Evolutionary conservation across 768 basidiomycete species (phyloP).

Genomic region (Coprinopsis marcescibilis): DNA sequence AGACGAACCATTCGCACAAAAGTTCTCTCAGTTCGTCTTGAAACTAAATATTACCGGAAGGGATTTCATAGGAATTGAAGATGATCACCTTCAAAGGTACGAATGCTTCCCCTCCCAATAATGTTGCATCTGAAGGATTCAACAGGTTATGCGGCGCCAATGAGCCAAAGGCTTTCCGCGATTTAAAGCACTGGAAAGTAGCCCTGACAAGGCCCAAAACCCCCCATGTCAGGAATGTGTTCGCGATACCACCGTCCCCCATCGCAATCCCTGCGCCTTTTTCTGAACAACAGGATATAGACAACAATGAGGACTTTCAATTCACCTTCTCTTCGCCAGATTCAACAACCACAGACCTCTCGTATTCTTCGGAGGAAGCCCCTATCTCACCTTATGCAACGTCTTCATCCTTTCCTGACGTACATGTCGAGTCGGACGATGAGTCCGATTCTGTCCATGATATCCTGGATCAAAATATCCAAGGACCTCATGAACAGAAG

Average conservation of each 20-base stretch:
- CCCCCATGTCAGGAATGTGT: slow-evolving; percentile 3
- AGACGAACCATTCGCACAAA: slow-evolving; percentile 6
- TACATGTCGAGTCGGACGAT: no score
- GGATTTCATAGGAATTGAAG: slow-evolving; percentile 1
- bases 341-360: no score
- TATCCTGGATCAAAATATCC: no score
- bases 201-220: background rate
- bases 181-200: background rate
- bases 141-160: slow-evolving; percentile 5
- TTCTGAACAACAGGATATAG: no score
- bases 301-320: no score
- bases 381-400: no score
- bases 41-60: slow-evolving; percentile 4
- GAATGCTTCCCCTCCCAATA: background rate
- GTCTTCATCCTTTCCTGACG: no score
- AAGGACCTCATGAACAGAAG: no score
- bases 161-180: background rate
- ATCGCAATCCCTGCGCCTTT: background rate
- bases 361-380: no score
- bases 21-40: slow-evolving; percentile 7
- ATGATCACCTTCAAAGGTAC: slow-evolving; percentile 4
- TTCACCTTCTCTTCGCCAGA: no score
- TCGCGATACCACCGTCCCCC: slow-evolving; percentile 3
- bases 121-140: background rate
- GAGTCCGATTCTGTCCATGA: no score